Evolutionary conservation across 805 yeast genomes (phyloP).

Genomic region (Barnettozyma californica): DNA sequence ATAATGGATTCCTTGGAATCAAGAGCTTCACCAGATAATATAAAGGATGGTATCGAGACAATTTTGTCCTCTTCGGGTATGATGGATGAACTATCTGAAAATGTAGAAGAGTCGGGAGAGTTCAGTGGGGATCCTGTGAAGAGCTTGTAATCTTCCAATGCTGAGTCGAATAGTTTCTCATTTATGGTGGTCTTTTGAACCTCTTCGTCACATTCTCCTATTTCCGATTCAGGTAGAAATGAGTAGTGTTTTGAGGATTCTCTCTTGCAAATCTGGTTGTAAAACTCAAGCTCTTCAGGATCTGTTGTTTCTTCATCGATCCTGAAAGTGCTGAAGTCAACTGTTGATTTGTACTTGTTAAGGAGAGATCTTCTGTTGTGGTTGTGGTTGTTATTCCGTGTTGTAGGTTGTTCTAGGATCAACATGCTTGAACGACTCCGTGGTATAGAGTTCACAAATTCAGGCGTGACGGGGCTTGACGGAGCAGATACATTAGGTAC

Average conservation of each 20-base stretch:
- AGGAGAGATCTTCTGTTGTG: background rate
- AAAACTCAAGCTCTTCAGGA: slow-evolving; percentile 21
- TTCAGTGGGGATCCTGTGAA: slow-evolving; percentile 9
- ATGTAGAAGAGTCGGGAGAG: background rate
- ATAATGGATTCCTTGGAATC: slow-evolving; percentile 17
- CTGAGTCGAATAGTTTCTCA: slow-evolving; percentile 5
- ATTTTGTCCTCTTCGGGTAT: background rate
- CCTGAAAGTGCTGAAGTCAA: slow-evolving; percentile 8
- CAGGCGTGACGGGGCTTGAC: background rate
- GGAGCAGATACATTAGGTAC: background rate
- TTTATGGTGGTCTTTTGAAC: slow-evolving; percentile 4
- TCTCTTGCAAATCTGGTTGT: slow-evolving; percentile 7
- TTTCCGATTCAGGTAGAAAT: background rate
- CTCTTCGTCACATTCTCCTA: slow-evolving; percentile 6
- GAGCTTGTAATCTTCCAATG: slow-evolving; percentile 21
- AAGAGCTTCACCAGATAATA: slow-evolving; percentile 6
- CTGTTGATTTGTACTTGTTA: slow-evolving; percentile 14
- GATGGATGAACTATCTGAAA: slow-evolving; percentile 2
- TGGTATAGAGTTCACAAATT: background rate
- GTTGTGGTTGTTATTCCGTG: background rate
- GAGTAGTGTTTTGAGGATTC: background rate
- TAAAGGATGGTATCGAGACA: slow-evolving; percentile 12
- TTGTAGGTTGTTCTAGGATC: background rate
- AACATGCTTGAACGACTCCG: slow-evolving; percentile 8
- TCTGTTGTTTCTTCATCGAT: slow-evolving; percentile 13